A percentile compares a stretch with the other conserved stretches of the same genome.
Conservation (phyloP, 2,329 filamentous ascomycete species). For the Colletotrichum tamarilloi region DNA sequence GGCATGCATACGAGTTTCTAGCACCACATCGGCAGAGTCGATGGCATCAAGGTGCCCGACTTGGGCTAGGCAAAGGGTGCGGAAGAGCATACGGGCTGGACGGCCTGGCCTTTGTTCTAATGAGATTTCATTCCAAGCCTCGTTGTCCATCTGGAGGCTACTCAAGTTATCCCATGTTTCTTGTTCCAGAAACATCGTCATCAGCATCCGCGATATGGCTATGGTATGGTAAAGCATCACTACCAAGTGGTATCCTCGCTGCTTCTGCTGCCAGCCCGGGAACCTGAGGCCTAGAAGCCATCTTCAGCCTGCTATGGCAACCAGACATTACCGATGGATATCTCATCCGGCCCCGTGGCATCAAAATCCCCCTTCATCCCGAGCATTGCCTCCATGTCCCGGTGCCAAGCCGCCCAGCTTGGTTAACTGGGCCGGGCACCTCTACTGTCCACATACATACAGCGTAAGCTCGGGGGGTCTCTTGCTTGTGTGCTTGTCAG, state of each 20-base stretch:
- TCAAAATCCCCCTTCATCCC: conserved; percentile 19
- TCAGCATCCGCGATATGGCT: background rate
- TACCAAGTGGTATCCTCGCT: background rate
- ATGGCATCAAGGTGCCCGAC: conserved; percentile 21
- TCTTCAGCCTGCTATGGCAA: background rate
- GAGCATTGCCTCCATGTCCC: conserved; percentile 21
- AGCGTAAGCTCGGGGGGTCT: no score
- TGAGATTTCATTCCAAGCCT: conserved; percentile 28
- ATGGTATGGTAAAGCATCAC: background rate
- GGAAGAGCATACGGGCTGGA: background rate
- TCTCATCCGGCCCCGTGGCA: background rate
- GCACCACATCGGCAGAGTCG: background rate
- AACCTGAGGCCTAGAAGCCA: background rate
- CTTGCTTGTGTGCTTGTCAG: conserved; percentile 9
- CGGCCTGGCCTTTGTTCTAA: conserved; percentile 2
- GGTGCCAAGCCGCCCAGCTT: conserved; percentile 22
- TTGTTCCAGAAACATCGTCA: background rate
- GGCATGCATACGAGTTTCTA: background rate
- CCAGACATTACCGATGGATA: background rate
- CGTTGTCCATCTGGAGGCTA: background rate
- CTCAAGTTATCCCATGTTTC: background rate
- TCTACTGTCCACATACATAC: no score
- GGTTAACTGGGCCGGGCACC: background rate
- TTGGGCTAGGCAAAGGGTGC: conserved; percentile 14
- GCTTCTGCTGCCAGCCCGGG: background rate